Evolutionary conservation across 2,329 filamentous ascomycete genomes (phyloP), one percentile per base, ranked within the genome.

Genomic region (Rachicladosporium sp.): DNA sequence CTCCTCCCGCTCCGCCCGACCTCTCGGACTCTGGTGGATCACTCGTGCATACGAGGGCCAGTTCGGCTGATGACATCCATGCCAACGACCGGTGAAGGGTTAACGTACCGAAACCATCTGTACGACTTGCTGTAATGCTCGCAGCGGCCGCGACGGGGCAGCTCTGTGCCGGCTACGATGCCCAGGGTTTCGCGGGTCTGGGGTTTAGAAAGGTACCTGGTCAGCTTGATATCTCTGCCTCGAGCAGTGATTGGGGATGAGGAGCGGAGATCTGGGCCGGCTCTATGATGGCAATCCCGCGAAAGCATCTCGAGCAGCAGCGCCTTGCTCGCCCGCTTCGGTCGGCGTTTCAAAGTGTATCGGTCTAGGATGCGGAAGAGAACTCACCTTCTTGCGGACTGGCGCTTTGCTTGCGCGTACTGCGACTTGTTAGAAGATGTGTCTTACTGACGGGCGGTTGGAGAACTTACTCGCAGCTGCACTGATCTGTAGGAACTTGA

Each of bases 401-500:
- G 36, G 31, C 29, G 39, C 36, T 36, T 36, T 35, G 12, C 43
- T 42, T 38, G 42, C 38, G 10, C 36, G 36, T 29, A 42, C 33
- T 37, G 27, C 11, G n/a, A 38, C 11, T 27, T 21, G 38, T 31
- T 21, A 38, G 33, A 19, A 19, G 15, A 19, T 19, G 31, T 11
- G 12, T 34, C 15, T 15, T 34, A 32, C 12, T 9, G 31, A 21
- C 31, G 9, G 11, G 15, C 19, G 11, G 13, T 10, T 9, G 29
- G 10, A 31, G 11, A 33, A 49, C 52, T 37, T 54, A 65, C 63
- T 59, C 54, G 63, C 52, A 43, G 63, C 49, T 45, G 62, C 44
- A 53, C 78, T 76, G 50, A 88, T 76, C 47, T 77, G 70, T 27
- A 89, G 69, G 60, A 93, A 87, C 55, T 82, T 84, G 46, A 87